phyloP scores from a whole-genome alignment of 805 yeast species.

The Candida hungchunana region DNA sequence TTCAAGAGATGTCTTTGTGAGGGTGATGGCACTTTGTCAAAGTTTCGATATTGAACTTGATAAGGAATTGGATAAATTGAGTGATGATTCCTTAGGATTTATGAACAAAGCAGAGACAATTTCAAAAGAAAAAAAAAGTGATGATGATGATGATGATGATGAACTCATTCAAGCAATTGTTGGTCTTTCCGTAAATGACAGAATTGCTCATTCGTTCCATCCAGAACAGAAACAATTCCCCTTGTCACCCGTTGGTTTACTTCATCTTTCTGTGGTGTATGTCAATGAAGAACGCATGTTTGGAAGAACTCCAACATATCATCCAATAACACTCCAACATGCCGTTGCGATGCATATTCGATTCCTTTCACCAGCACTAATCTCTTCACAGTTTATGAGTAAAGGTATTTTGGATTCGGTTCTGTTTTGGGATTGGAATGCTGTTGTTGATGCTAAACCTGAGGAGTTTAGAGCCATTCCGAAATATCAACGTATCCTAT shows the following conservation, averaged over 20 bases:
- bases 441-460: constrained; percentile 25
- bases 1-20: constrained; percentile 32
- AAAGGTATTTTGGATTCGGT: constrained; percentile 27
- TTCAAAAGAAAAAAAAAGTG: constrained; percentile 19
- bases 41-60: constrained; percentile 64
- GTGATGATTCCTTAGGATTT: constrained; percentile 36
- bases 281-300: constrained; percentile 9
- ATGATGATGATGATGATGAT: constrained; percentile 31
- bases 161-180: constrained; percentile 22
- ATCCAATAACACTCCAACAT: constrained; percentile 20
- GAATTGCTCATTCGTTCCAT: constrained; percentile 26
- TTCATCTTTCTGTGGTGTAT: constrained; percentile 27
- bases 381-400: constrained; percentile 22
- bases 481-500: constrained; percentile 31
- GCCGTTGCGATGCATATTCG: constrained; percentile 40
- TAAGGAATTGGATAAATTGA: constrained; percentile 31
- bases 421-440: constrained; percentile 35
- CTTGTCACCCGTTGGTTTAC: constrained; percentile 30
- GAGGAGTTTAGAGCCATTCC: constrained; percentile 27
- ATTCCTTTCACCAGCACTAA: constrained; percentile 36
- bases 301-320: constrained; percentile 6
- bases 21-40: constrained; percentile 47
- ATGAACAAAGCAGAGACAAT: constrained; percentile 34
- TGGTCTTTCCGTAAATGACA: constrained; percentile 34
- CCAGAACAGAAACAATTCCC: constrained; percentile 29